These are phyloP conservation scores for Fraxinus pennsylvanica DNA, from an alignment of 257 asterid genomes.

Conservation along the genomic window DNA sequence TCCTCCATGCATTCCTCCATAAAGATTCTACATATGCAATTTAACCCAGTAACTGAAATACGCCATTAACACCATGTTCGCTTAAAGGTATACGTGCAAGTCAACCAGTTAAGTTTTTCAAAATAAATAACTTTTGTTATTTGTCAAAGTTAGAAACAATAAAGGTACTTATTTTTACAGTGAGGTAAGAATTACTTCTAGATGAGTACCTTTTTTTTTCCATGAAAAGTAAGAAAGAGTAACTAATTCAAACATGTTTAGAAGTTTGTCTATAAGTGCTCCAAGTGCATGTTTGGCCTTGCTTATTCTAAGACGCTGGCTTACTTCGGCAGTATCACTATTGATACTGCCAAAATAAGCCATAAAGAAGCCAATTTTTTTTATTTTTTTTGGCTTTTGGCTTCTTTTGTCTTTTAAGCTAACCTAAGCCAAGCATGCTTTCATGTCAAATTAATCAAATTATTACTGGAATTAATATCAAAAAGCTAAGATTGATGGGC, in stretches of 20 bases:
- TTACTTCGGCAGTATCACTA: too few species aligned
- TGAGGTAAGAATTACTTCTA: not conserved
- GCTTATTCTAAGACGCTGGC: not conserved
- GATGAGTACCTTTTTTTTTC: too few species aligned
- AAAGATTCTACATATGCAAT: slow-evolving; percentile 46
- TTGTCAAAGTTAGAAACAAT: not conserved
- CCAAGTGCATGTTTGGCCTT: not conserved
- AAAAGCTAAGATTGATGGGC: too few species aligned
- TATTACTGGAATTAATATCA: not conserved
- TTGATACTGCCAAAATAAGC: too few species aligned
- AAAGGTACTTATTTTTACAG: not conserved
- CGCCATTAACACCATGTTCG: slow-evolving; percentile 12
- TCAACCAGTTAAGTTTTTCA: too few species aligned
- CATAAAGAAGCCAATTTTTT: too few species aligned
- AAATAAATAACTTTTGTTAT: not conserved
- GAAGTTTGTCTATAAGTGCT: not conserved
- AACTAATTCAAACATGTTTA: too few species aligned
- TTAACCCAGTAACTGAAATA: slow-evolving; percentile 19
- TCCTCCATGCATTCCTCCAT: slow-evolving; percentile 92
- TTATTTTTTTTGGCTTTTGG: too few species aligned
- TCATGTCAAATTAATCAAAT: not conserved
- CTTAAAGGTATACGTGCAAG: not conserved
- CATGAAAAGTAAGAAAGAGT: not conserved
- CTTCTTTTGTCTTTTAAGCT: not conserved
- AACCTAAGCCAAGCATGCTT: not conserved